Evolutionary conservation across 495 filamentous ascomycete species (phyloP).

Genomic region (Aspergillus coremiiformis): DNA sequence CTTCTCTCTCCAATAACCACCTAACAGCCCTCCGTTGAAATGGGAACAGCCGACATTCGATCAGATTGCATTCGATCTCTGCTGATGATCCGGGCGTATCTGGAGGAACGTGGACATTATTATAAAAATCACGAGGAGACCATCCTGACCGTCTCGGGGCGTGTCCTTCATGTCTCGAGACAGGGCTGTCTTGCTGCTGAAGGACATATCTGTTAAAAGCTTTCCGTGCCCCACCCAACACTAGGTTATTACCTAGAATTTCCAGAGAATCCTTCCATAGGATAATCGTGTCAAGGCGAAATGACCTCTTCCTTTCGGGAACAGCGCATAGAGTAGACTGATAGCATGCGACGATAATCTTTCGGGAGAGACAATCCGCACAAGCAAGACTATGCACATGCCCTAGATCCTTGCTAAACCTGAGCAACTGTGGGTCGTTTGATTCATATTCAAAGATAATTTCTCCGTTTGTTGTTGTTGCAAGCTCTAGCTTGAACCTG

Average conservation of each 20-base stretch:
- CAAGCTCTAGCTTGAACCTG: slow-evolving; percentile 16
- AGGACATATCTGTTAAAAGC: slow-evolving; percentile 29
- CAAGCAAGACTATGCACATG: slow-evolving; percentile 15
- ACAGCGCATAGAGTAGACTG: slow-evolving; percentile 23
- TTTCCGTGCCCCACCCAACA: slow-evolving; percentile 14
- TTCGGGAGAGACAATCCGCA: slow-evolving; percentile 22
- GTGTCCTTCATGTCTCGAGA: not conserved
- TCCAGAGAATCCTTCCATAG: slow-evolving; percentile 38
- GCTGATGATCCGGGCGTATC: slow-evolving; percentile 30
- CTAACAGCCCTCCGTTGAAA: slow-evolving; percentile 66
- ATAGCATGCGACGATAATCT: slow-evolving; percentile 25
- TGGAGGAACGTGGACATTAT: slow-evolving; percentile 53
- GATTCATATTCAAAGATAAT: slow-evolving; percentile 15
- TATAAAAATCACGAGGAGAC: slow-evolving; percentile 57
- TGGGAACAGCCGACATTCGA: slow-evolving; percentile 53
- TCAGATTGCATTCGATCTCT: slow-evolving; percentile 31
- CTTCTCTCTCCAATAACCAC: slow-evolving; percentile 61
- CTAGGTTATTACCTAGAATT: slow-evolving; percentile 14
- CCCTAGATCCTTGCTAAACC: slow-evolving; percentile 18
- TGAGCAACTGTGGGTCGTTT: slow-evolving; percentile 11
- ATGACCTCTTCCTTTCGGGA: slow-evolving; percentile 8
- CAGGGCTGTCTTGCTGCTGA: slow-evolving; percentile 16
- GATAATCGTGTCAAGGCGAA: slow-evolving; percentile 24
- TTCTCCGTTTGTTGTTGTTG: slow-evolving; percentile 4
- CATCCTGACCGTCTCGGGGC: slow-evolving; percentile 16